A percentile compares a stretch with the other conserved stretches of the same genome.
Evolutionary conservation across 2,329 filamentous ascomycete genomes (phyloP).

Genomic region (Grosmannia clavigera): DNA sequence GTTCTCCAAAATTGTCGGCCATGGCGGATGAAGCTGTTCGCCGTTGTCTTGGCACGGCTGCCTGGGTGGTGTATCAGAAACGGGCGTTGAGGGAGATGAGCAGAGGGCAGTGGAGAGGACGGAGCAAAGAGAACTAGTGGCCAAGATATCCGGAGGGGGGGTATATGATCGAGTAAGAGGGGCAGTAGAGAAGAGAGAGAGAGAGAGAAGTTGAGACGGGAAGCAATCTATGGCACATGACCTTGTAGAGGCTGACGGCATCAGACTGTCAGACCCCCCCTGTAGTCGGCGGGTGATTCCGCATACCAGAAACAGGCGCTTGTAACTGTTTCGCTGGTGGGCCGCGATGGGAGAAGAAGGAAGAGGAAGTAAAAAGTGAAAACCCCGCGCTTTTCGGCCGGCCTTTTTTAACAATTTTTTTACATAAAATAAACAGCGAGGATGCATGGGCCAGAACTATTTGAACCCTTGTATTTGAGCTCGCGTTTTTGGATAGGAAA

Average conservation of each 20-base stretch:
- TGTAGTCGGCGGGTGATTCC: neutral
- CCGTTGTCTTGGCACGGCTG: neutral
- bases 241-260: neutral
- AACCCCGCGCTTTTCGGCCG: neutral
- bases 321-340: neutral
- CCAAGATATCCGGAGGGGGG: too few species aligned
- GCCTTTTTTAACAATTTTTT: neutral
- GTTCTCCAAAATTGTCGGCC: slow-evolving; percentile 36
- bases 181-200: neutral
- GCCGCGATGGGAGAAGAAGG: neutral
- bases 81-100: neutral
- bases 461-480: neutral
- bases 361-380: neutral
- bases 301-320: neutral
- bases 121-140: too few species aligned
- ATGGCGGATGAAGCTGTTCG: neutral
- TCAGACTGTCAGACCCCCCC: neutral
- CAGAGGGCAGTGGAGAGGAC: neutral
- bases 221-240: neutral
- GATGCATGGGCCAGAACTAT: neutral
- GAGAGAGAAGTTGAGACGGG: neutral
- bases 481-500: too few species aligned
- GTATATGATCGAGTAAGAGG: too few species aligned
- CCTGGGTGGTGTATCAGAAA: neutral
- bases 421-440: neutral